These are phyloP conservation scores for Pichia deserticola DNA, from an alignment of 805 yeast species.

Conservation along the genomic window DNA sequence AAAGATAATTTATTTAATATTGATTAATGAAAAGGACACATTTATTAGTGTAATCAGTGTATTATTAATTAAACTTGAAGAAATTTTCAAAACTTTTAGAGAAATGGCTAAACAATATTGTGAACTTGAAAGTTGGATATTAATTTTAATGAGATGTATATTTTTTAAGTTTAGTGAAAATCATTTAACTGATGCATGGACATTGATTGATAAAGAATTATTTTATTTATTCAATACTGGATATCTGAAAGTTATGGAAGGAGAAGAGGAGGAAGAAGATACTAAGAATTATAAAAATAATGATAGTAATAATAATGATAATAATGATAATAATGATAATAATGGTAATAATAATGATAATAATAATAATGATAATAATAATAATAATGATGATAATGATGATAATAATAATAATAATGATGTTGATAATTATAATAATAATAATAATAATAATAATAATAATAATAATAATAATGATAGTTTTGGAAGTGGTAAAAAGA, in stretches of 20 bases:
- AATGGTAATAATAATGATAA: conserved; percentile 5
- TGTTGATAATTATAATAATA: conserved; percentile 7
- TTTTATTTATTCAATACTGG: conserved; percentile 36
- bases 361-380: conserved; percentile 9
- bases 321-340: conserved; percentile 9
- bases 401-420: too few species aligned
- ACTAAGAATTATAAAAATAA: conserved; percentile 6
- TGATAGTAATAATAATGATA: conserved; percentile 6
- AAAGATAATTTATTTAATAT: conserved; percentile 55
- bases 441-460: conserved; percentile 6
- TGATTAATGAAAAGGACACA: conserved; percentile 55
- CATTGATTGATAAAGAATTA: conserved; percentile 54
- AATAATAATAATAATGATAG: conserved; percentile 8
- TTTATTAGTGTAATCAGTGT: conserved; percentile 45
- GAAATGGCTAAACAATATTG: conserved; percentile 15
- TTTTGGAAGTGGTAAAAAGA: too few species aligned
- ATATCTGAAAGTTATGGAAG: conserved; percentile 6
- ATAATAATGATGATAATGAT: conserved; percentile 5
- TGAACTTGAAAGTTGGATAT: conserved; percentile 36
- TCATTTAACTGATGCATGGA: conserved; percentile 67
- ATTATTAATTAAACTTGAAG: conserved; percentile 29
- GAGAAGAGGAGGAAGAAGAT: conserved; percentile 26
- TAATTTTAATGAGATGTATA: conserved; percentile 56
- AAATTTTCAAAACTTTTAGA: conserved; percentile 25
- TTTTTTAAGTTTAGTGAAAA: conserved; percentile 53